A percentile compares a stretch with the other conserved stretches of the same genome.
Conservation (phyloP, 306 rosid genomes). For the Sophora flavescens region DNA sequence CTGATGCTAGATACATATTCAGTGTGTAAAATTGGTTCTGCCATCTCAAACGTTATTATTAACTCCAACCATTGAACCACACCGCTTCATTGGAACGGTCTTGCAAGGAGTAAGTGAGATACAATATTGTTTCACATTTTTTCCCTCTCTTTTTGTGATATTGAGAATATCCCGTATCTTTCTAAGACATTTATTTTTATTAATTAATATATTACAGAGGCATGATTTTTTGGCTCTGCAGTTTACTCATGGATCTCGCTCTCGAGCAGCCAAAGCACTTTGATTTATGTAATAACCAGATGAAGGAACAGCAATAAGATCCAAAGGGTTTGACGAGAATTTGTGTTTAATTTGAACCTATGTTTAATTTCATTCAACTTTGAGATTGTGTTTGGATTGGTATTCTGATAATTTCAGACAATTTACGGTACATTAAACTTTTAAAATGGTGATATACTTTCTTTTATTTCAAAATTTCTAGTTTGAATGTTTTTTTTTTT, state of each 20-base stretch:
- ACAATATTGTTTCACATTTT: not conserved
- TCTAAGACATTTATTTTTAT: not conserved
- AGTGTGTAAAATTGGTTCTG: not conserved
- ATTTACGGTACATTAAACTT: no score
- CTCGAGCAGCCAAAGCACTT: not conserved
- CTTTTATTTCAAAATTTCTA: no score
- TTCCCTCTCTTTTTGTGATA: not conserved
- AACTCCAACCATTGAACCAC: not conserved
- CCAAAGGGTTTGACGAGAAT: not conserved
- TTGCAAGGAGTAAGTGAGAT: conserved; percentile 11
- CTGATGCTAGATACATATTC: not conserved
- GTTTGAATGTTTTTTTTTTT: no score
- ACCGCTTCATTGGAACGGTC: conserved; percentile 15
- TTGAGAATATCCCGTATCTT: no score
- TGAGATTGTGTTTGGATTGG: no score
- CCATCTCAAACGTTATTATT: conserved; percentile 18
- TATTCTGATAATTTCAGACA: no score
- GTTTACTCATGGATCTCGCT: not conserved
- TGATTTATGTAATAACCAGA: not conserved
- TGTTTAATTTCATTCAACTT: no score
- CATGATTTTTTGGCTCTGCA: no score
- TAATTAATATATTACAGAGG: not conserved
- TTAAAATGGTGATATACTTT: no score
- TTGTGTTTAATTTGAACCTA: no score
- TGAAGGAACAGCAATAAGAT: not conserved